A percentile compares a stretch with the other conserved stretches of the same genome.
Evolutionary conservation across 75 land plant genomes (phyloP).

Genomic region (Chamaecyparis obtusa): DNA sequence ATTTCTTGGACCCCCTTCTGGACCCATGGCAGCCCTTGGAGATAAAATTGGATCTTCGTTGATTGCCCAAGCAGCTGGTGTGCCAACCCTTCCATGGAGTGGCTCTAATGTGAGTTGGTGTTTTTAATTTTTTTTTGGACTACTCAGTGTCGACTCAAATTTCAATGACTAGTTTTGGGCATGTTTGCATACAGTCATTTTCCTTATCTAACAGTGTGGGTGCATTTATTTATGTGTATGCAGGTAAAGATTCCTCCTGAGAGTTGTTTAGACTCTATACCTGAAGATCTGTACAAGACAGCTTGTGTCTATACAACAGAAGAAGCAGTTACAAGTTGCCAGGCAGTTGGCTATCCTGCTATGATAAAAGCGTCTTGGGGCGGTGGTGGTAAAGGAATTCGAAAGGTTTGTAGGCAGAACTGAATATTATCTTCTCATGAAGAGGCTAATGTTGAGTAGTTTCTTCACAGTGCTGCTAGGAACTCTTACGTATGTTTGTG

Average conservation of each 20-base stretch:
- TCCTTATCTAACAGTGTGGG: too few species aligned
- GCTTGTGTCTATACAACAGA: constrained; percentile 95
- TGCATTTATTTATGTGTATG: not conserved
- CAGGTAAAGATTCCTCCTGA: constrained; percentile 89
- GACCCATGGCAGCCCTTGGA: constrained; percentile 94
- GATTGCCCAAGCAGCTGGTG: constrained; percentile 98
- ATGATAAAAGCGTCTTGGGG: constrained; percentile 99
- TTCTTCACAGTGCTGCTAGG: not conserved
- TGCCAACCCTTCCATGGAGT: constrained; percentile 98
- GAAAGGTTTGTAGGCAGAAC: constrained; percentile 63
- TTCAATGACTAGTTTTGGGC: not conserved
- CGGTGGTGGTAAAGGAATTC: constrained; percentile 98
- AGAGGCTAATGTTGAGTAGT: not conserved
- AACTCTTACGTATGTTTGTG: not conserved
- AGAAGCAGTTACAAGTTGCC: constrained; percentile 89
- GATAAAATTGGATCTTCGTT: constrained; percentile 98
- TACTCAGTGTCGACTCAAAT: not conserved
- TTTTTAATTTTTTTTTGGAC: constrained; percentile 12
- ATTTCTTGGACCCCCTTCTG: constrained; percentile 94
- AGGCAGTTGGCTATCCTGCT: constrained; percentile 92
- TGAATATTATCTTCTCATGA: constrained; percentile 1
- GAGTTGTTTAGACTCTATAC: constrained; percentile 67
- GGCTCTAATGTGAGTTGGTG: constrained; percentile 71
- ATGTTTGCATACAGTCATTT: not conserved
- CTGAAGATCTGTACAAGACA: constrained; percentile 74